Evolutionary conservation across 2,329 filamentous ascomycete genomes (phyloP).

Genomic region (Juglanconis sp.): DNA sequence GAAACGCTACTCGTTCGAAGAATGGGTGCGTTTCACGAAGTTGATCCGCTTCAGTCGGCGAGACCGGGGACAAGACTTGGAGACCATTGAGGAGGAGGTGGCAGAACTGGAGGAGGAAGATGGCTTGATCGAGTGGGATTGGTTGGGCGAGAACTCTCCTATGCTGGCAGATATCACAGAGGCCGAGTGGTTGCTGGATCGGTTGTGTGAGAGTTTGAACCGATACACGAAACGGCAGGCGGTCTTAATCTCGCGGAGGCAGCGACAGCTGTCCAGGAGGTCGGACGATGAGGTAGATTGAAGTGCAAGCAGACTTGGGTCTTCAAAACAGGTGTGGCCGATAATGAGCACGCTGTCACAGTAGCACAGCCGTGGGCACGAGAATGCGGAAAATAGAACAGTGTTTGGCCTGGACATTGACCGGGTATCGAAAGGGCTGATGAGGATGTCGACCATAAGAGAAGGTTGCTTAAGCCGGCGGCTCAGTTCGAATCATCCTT

Average conservation of each 20-base stretch:
- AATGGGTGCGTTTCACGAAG: conserved; percentile 81
- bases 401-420: conserved; percentile 14
- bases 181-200: conserved; percentile 69
- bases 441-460: background rate
- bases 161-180: conserved; percentile 67
- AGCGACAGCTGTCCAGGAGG: too few relatives aligned
- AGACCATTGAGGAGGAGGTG: background rate
- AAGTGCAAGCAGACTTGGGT: background rate
- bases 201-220: conserved; percentile 52
- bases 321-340: background rate
- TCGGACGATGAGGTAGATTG: background rate
- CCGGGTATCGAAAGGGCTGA: conserved; percentile 16
- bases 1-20: conserved; percentile 71
- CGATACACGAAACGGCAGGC: background rate
- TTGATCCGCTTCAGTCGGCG: conserved; percentile 64
- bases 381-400: background rate
- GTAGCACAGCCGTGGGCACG: background rate
- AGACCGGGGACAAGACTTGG: conserved; percentile 48
- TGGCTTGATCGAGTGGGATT: conserved; percentile 57
- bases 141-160: conserved; percentile 67
- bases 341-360: background rate
- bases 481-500: conserved; percentile 29
- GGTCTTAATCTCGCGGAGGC: background rate
- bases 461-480: background rate
- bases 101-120: conserved; percentile 7